These are phyloP conservation scores for Dimocarpus longan DNA, from an alignment of 345 rosid genomes.

Conservation along the genomic window DNA sequence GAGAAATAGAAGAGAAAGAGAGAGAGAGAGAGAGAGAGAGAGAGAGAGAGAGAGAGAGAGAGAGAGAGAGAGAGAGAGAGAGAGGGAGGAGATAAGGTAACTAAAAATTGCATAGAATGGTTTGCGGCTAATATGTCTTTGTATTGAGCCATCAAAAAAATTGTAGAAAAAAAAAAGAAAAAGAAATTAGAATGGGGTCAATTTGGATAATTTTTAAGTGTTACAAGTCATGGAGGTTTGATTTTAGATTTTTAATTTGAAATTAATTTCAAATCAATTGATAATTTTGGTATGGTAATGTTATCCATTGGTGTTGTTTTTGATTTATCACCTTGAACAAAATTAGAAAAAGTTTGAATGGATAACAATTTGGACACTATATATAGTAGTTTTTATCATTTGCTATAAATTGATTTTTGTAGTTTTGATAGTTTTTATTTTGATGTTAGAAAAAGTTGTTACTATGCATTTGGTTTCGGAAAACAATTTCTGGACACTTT, in stretches of 20 bases:
- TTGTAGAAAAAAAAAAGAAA: neutral
- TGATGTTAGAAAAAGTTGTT: no score
- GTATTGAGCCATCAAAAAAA: slow-evolving; percentile 29
- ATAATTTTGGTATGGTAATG: neutral
- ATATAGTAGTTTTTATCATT: neutral
- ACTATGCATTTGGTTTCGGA: no score
- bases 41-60: slow-evolving; percentile 5
- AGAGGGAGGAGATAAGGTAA: slow-evolving; percentile 20
- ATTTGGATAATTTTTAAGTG: neutral
- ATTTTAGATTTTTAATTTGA: neutral
- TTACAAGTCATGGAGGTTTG: no score
- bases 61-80: neutral
- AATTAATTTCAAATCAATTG: neutral
- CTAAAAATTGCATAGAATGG: slow-evolving; percentile 20
- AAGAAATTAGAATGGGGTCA: neutral
- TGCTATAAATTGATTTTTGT: neutral
- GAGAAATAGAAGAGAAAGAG: neutral
- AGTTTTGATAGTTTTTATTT: neutral
- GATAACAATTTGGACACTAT: neutral
- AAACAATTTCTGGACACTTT: no score
- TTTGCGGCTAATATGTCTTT: slow-evolving; percentile 44
- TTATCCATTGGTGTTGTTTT: neutral
- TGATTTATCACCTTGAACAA: neutral
- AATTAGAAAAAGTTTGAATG: neutral
- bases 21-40: no score